These are phyloP conservation scores for Yamadazyma akitaensis DNA, from an alignment of 805 yeast species.

Conservation along the genomic window DNA sequence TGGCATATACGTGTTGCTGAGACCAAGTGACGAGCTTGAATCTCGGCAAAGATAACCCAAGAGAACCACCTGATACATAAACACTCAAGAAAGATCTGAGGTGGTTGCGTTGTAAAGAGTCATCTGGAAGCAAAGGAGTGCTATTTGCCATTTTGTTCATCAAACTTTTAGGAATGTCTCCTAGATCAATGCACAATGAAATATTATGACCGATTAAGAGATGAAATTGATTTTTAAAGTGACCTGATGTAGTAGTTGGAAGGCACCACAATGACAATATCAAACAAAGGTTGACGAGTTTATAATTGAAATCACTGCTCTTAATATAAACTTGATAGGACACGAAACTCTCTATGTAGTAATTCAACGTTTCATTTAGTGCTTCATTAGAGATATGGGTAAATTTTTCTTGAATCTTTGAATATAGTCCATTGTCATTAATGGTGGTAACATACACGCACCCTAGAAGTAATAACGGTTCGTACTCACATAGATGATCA, in stretches of 20 bases:
- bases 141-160: not conserved
- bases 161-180: constrained; percentile 24
- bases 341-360: constrained; percentile 44
- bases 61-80: constrained; percentile 49
- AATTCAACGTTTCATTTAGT: constrained; percentile 39
- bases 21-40: constrained; percentile 51
- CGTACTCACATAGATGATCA: constrained; percentile 37
- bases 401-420: constrained; percentile 11
- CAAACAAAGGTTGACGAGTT: constrained; percentile 41
- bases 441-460: constrained; percentile 47
- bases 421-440: constrained; percentile 30
- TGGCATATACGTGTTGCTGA: constrained; percentile 37
- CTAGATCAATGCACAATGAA: constrained; percentile 49
- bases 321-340: constrained; percentile 42
- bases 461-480: constrained; percentile 42
- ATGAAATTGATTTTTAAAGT: constrained; percentile 51
- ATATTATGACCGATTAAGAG: constrained; percentile 43
- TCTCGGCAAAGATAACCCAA: constrained; percentile 49
- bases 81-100: constrained; percentile 46
- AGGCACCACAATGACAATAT: constrained; percentile 51
- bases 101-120: constrained; percentile 22
- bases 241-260: constrained; percentile 51
- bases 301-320: constrained; percentile 41
- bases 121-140: constrained; percentile 21
- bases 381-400: constrained; percentile 22